Conservation (phyloP, 2,329 filamentous ascomycete genomes). For the Tolypocladium paradoxum region DNA sequence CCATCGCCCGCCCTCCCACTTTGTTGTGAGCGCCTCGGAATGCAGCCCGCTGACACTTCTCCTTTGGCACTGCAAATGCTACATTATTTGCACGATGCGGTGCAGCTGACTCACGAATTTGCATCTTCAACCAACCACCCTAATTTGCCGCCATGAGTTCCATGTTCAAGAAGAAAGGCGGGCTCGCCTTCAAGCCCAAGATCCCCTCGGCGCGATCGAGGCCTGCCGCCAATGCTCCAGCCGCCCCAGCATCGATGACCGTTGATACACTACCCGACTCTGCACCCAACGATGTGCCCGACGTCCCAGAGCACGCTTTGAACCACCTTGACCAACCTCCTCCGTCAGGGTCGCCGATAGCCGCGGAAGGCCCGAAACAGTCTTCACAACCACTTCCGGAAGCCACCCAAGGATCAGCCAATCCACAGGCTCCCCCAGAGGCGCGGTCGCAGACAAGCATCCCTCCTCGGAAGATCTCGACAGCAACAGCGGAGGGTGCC, state of each 20-base stretch:
- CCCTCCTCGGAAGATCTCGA: not conserved
- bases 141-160: slow-evolving; percentile 39
- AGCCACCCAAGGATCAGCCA: not conserved
- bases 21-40: not conserved
- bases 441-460: not conserved
- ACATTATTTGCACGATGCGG: slow-evolving; percentile 11
- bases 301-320: not conserved
- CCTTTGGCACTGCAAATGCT: not conserved
- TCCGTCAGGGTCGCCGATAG: not conserved
- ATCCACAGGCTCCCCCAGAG: not conserved
- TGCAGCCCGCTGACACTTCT: not conserved
- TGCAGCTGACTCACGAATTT: slow-evolving; percentile 4
- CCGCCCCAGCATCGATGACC: slow-evolving; percentile 3
- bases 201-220: slow-evolving; percentile 45
- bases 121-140: not conserved
- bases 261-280: not conserved
- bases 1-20: not conserved
- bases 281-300: not conserved
- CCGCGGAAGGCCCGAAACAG: not conserved
- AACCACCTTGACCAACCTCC: not conserved
- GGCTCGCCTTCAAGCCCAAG: slow-evolving; percentile 60
- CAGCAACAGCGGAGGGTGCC: not conserved
- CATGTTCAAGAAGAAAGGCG: slow-evolving; percentile 57
- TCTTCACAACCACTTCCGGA: not conserved
- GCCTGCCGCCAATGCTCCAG: slow-evolving; percentile 27